Base-by-base conservation (phyloP, 2,329 filamentous ascomycete species). In the Fusarium sp. region DNA sequence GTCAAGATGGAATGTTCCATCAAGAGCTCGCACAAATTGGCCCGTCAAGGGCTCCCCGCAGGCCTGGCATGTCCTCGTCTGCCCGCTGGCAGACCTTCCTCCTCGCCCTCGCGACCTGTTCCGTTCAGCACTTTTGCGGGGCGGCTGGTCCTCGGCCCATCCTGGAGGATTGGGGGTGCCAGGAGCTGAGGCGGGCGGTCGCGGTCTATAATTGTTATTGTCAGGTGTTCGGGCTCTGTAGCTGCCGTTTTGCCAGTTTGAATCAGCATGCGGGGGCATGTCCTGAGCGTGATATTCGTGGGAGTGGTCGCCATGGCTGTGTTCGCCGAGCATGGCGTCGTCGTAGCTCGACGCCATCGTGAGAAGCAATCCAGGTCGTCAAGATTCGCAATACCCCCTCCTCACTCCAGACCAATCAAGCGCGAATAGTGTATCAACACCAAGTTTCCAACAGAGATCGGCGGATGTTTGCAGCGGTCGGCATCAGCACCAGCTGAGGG, bases 1-100 rank as follows among this genome's bases (percentile, higher is more conserved):
- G 79, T 99, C 95, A 70, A 99, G 83, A 83, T 99, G 96, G 79
- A 93, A 99, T 53, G 95, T 98, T 59, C 94, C 94, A 55, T 94
- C 93, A 56, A 99, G 82, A 45, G 96, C 96, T 74, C 96, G 89
- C 68, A 99, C 96, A 78, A 98, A 99, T 80, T 99, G 96, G 43
- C 96, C 96, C 2, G 93, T 96, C 78, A 99, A 84, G 55, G 90
- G 86, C 78, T 95, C 92, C 68, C 90, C 89, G 77, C 96, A 99
- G 80, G 97, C 97, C 75, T 93, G 94, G 81, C 92, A 95, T 39
- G 87, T 83, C 70, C 92, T 87, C 62, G 87, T 77, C 70, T 87
- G 85, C 39, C 88, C 87, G 75, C 87, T 90, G 45, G 83, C 81
- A 53, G 84, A 84, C 71, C 87, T 83, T 49, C 84, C 83, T 72